Evolutionary conservation across 768 basidiomycete species (phyloP), one percentile per base, ranked within the genome.

Genomic region (Lactarius tabidus): DNA sequence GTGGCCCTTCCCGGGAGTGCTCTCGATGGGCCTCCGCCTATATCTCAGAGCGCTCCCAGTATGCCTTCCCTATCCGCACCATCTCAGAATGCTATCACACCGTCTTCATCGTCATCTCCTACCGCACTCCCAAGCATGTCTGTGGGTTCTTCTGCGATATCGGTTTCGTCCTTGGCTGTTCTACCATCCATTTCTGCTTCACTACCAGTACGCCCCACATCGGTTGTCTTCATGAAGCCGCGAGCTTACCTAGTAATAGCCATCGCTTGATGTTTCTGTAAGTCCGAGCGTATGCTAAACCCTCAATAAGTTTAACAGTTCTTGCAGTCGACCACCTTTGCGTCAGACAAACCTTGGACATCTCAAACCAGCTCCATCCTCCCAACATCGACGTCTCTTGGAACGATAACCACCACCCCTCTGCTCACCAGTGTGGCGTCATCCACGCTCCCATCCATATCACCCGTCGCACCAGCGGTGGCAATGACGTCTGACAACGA

Each of bases 1-100:
- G 39, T 53, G 14, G 65, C 51, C 26, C 5, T 66, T 26, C 65
- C 65, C 8, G 65, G 57, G 26, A 56, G 62, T 36, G 39, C 33
- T 26, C 51, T 57, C 15, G 60, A 65, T 23, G 48, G 38, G 3
- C 43, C 48, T 52, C 28, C 65, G 45, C 39, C 31, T 35, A 39
- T 26, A 48, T 35, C 60, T 41, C 41, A 28, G 26, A 45, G 43
- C 10, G 23, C 31, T 28, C 15, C 23, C 29, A 39, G 26, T 14
- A 5, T 26, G 14, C 1, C n/a, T 31, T 23, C 55, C 12, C 1
- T 55, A 53, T 36, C 55, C 39, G 60, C 33, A 14, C 26, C 9
- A 7, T 10, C 33, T 45, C 60, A 45, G 26, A 35, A 6, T 18
- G 20, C 26, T 17, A 10, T 20, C 7, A 39, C 28, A 17, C 39